Base-by-base conservation (phyloP, 2,329 filamentous ascomycete species). In the Colletotrichum abscissum region DNA sequence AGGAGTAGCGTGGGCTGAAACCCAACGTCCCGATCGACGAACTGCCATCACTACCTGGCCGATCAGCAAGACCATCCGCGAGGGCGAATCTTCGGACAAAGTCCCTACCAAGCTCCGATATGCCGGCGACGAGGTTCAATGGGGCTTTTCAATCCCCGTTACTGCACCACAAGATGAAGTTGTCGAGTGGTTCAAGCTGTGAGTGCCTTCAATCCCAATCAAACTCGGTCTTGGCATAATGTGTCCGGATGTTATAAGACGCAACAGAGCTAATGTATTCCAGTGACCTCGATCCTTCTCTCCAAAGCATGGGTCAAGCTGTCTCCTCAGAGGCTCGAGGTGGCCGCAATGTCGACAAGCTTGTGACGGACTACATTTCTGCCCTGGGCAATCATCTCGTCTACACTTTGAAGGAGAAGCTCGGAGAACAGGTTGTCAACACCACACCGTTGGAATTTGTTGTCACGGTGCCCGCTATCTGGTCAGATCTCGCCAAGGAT, bases 401-500 rank as follows among this genome's bases (percentile, higher is more conserved):
- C 73, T 81, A 82, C 59, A 82, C 83, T 1, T 78, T 90, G 19
- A 80, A 84, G 55, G 78, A 82, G 52, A 81, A 83, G 5, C 77
- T 90, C 1, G 85, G 85, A 2, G 78, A 79, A 1, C 81, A 80
- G 2, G 81, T 87, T 24, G 79, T 88, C 5, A 79, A 80, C 4
- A 84, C 80, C 22, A 88, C 82, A 0, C 82, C 85, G 0, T 83
- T 89, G 74, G 84, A 90, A 67, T 89, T 89, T 69, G 84, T 90
- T 57, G 80, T 91, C 24, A 90, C 89, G 0, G 88, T 91, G 0
- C 89, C 89, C 0, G 88, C 89, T 5, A 88, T 91, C 8, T 91
- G 89, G 89, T 88, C 86, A 49, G 88, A 89, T 57, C 81, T 82
- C 5, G 88, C 88, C 35, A 90, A 88, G 64, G 82, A 88, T 55